A percentile compares a stretch with the other conserved stretches of the same genome.
Evolutionary conservation across 345 rosid genomes (phyloP).

Genomic region (Geranium brycei): DNA sequence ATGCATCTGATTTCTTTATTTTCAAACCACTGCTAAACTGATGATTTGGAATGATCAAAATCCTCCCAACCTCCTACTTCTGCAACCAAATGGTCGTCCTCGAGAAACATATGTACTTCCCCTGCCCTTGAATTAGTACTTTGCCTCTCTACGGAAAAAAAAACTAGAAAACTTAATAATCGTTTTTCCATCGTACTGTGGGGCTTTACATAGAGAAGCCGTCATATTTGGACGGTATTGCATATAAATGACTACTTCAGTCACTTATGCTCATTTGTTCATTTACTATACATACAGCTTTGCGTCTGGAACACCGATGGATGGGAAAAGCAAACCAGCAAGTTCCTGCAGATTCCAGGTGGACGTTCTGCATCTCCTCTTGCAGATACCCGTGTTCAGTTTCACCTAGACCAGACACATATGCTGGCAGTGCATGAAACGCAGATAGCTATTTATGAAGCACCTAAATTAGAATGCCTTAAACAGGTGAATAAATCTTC

Average conservation of each 20-base stretch:
- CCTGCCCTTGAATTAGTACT: too few species aligned
- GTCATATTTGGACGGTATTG: background rate
- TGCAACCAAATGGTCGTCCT: background rate
- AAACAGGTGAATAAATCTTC: constrained; percentile 38
- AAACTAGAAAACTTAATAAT: too few species aligned
- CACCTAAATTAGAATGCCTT: constrained; percentile 51
- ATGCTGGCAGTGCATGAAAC: constrained; percentile 68
- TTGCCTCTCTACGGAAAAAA: too few species aligned
- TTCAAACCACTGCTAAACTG: background rate
- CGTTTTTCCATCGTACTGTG: too few species aligned
- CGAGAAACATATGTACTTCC: too few species aligned
- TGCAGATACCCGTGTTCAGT: constrained; percentile 71
- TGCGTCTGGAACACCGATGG: constrained; percentile 76
- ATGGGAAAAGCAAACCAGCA: constrained; percentile 60
- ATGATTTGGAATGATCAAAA: background rate
- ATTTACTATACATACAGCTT: constrained; percentile 23
- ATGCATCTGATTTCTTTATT: background rate
- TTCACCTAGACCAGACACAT: constrained; percentile 55
- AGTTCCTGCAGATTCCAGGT: constrained; percentile 35
- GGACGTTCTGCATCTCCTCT: constrained; percentile 36
- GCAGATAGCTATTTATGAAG: constrained; percentile 62
- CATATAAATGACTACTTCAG: background rate
- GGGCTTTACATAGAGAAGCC: too few species aligned
- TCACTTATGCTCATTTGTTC: background rate
- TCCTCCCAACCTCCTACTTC: background rate